These are phyloP conservation scores for Aureobasidium melanogenum DNA, from an alignment of 2,329 filamentous ascomycete species.

Conservation along the genomic window DNA sequence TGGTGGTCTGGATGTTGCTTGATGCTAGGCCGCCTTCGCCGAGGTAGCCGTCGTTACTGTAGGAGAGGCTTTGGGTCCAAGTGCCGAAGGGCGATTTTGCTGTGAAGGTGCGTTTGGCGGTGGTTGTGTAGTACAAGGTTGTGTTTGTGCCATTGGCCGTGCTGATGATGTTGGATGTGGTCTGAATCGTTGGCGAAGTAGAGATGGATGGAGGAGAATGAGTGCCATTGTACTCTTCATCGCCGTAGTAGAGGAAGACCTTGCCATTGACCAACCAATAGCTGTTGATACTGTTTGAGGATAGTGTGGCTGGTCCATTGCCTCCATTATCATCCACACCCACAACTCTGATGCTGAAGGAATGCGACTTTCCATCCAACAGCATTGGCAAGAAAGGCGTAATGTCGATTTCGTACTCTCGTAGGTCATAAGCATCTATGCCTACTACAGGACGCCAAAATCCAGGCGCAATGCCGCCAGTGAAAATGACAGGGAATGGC, in stretches of 20 bases:
- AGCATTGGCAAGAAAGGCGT: slow-evolving; percentile 65
- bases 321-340: slow-evolving; percentile 52
- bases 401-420: slow-evolving; percentile 74
- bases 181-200: not conserved
- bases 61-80: slow-evolving; percentile 54
- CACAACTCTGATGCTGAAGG: slow-evolving; percentile 57
- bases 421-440: slow-evolving; percentile 68
- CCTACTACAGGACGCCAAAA: slow-evolving; percentile 73
- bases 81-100: slow-evolving; percentile 44
- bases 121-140: slow-evolving; percentile 45
- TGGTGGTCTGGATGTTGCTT: slow-evolving; percentile 41
- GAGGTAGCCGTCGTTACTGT: slow-evolving; percentile 46
- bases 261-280: slow-evolving; percentile 74
- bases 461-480: slow-evolving; percentile 67
- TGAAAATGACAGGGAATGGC: slow-evolving; percentile 78
- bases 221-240: not conserved
- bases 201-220: not conserved
- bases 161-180: not conserved
- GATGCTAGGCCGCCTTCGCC: slow-evolving; percentile 48
- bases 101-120: slow-evolving; percentile 46
- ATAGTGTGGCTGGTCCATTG: slow-evolving; percentile 39
- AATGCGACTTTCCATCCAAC: slow-evolving; percentile 56
- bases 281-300: slow-evolving; percentile 47
- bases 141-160: slow-evolving; percentile 45
- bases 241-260: slow-evolving; percentile 12